Percentiles rank a stretch among this genome's conserved stretches.
Conservation (phyloP, 257 asterid genomes). For the Asclepias syriaca region DNA sequence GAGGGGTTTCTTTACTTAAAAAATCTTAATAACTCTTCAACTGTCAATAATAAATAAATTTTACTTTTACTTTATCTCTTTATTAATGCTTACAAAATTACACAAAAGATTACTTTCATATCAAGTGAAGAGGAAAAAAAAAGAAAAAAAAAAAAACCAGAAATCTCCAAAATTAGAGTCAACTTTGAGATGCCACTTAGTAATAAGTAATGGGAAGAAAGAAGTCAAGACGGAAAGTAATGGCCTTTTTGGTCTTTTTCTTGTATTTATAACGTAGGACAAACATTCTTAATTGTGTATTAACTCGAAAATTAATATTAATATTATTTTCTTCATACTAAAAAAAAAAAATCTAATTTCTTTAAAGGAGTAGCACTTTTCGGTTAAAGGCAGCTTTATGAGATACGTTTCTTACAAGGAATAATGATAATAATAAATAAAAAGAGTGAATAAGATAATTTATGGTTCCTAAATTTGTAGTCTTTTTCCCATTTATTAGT, state of each 20-base stretch:
- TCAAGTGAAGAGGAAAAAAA: too few species aligned
- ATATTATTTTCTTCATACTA: neutral
- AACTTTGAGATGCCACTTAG: neutral
- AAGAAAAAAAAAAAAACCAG: neutral
- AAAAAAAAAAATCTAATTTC: neutral
- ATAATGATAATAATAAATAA: neutral
- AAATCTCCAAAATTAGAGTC: neutral
- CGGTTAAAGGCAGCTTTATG: neutral
- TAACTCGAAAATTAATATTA: neutral
- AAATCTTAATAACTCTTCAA: too few species aligned
- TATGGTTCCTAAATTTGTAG: neutral
- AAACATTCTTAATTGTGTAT: neutral
- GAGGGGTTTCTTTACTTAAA: too few species aligned
- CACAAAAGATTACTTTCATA: too few species aligned
- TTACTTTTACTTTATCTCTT: too few species aligned
- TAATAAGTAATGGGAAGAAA: neutral
- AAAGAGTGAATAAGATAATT: slow-evolving; percentile 1
- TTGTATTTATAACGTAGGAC: neutral
- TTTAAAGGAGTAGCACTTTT: neutral
- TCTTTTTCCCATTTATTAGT: slow-evolving; percentile 3
- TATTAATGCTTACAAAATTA: too few species aligned
- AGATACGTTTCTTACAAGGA: slow-evolving; percentile 18
- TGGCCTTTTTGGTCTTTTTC: neutral
- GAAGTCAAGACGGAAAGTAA: neutral
- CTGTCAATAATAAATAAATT: too few species aligned